These are phyloP conservation scores for Morella rubra DNA, from an alignment of 306 rosid genomes.

Conservation along the genomic window DNA sequence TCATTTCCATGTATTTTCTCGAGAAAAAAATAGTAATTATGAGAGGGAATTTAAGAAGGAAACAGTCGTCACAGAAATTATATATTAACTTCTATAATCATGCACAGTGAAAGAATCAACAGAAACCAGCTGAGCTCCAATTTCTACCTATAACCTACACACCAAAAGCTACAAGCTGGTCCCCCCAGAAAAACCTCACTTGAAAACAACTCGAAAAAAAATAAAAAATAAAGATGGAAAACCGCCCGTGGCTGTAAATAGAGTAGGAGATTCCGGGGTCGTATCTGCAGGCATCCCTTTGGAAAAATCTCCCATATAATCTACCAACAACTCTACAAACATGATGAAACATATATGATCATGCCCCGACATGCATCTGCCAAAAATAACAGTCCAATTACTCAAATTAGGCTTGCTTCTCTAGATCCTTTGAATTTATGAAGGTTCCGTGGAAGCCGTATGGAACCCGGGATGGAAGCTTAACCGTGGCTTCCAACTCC, in stretches of 20 bases:
- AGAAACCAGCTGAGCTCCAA: conserved; percentile 89
- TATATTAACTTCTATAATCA: conserved; percentile 31
- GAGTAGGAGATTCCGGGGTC: conserved; percentile 78
- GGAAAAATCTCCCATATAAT: conserved; percentile 48
- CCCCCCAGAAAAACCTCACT: conserved; percentile 50
- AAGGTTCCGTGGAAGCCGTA: conserved; percentile 96
- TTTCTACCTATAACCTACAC: conserved; percentile 45
- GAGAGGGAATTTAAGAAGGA: no score
- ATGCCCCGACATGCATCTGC: not conserved
- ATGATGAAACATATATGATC: not conserved
- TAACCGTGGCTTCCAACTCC: conserved; percentile 64
- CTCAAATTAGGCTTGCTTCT: conserved; percentile 46
- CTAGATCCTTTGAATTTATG: conserved; percentile 54
- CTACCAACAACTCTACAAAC: no score
- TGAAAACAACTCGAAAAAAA: not conserved
- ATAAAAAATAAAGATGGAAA: conserved; percentile 22
- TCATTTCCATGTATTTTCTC: no score
- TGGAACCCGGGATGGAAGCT: conserved; percentile 86
- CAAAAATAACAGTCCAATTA: not conserved
- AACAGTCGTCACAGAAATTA: conserved; percentile 20
- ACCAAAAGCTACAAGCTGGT: conserved; percentile 78
- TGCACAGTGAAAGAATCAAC: conserved; percentile 52
- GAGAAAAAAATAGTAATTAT: no score
- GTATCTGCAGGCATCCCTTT: conserved; percentile 65
- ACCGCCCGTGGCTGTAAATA: conserved; percentile 25